Evolutionary conservation across 2,329 filamentous ascomycete species (phyloP), one percentile per base, ranked within the genome.

Genomic region (Penicillium sp.): DNA sequence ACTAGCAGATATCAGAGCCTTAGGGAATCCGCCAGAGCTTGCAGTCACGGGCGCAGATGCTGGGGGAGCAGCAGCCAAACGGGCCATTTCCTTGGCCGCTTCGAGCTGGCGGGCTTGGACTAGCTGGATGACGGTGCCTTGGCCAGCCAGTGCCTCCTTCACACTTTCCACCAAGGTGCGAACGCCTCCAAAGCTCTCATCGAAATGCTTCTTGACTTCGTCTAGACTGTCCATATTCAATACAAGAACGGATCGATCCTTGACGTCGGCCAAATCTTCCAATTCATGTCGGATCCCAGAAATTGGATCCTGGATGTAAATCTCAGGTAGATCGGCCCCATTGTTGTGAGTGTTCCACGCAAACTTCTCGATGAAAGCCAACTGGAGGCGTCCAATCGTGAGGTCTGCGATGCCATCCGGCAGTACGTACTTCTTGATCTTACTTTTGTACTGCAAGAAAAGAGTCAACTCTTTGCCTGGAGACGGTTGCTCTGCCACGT

Each of bases 311-410:
- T 99, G 95, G 16, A 99, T 95, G 73, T 99, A 97, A 16, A 99
- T 98, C 67, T 99, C 95, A 0, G 95, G 95, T 46, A 99, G 78
- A 71, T 99, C 95, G 14, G 87, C 86, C 8, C 95, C 95, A 68
- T 97, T 96, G 59, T 91, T 89, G 66, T 98, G 93, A 1, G 93
- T 97, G 67, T 96, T 98, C 93, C 96, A 99, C 0, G 93, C 95
- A 71, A 99, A 99, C 72, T 97, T 99, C 66, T 99, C 95, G 66
- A 99, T 99, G 67, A 99, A 99, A 1, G 95, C 93, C 27, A 99
- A 83, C 73, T 99, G 93, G 56, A 99, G 76, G 24, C 93, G 86
- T 1, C 92, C 92, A 57, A 97, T 88, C 3, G 91, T 93, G 11
- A 99, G 81, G 60, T 93, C 91, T 31, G 88, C 87, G 64, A 88